A percentile compares a stretch with the other conserved stretches of the same genome.
phyloP scores from a whole-genome alignment of 2,329 filamentous ascomycete species.

The Trichoderma brevicompactum region DNA sequence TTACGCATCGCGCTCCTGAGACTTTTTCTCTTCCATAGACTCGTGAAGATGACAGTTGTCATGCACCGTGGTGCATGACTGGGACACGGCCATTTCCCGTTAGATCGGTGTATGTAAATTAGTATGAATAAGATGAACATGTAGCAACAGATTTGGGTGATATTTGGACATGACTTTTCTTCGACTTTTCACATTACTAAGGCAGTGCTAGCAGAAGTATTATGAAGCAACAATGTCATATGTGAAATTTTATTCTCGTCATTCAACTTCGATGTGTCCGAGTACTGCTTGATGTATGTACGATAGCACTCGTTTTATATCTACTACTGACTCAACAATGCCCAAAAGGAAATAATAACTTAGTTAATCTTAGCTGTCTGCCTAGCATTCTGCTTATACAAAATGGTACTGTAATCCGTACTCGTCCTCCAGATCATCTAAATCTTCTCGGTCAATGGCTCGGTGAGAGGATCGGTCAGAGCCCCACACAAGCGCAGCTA shows the following conservation, averaged over 20 bases:
- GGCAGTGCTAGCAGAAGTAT: too few species aligned
- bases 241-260: too few species aligned
- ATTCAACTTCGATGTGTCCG: too few species aligned
- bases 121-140: conserved; percentile 27
- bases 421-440: not conserved
- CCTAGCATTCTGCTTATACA: too few species aligned
- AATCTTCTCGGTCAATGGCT: conserved; percentile 9
- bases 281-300: too few species aligned
- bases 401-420: too few species aligned
- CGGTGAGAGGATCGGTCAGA: conserved; percentile 11
- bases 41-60: conserved; percentile 42
- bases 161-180: not conserved
- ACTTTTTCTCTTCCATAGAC: conserved; percentile 41
- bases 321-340: too few species aligned
- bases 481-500: conserved; percentile 15
- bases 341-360: too few species aligned
- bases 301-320: too few species aligned
- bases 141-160: conserved; percentile 9
- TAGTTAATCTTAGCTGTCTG: too few species aligned
- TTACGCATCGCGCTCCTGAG: conserved; percentile 39
- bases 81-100: conserved; percentile 19
- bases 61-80: conserved; percentile 27
- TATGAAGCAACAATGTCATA: too few species aligned
- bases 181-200: not conserved
- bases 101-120: conserved; percentile 23